These are phyloP conservation scores for Citrus australasica DNA, from an alignment of 345 rosid species.

Conservation along the genomic window DNA sequence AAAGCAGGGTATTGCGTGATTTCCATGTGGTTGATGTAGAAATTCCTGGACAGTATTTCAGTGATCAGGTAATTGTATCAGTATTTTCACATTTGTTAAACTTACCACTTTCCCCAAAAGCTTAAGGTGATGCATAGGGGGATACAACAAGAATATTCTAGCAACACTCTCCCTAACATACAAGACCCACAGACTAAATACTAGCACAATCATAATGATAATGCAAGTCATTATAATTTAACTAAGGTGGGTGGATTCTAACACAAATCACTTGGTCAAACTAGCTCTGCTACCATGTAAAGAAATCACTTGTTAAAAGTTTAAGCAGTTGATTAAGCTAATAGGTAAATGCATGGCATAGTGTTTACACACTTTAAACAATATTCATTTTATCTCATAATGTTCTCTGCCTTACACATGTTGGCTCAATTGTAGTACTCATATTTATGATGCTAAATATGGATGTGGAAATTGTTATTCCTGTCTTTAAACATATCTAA, in stretches of 20 bases:
- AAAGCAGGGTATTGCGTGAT: constrained; percentile 88
- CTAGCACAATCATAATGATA: neutral
- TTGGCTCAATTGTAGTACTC: neutral
- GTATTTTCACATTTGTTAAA: neutral
- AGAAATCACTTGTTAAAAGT: neutral
- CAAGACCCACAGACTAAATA: neutral
- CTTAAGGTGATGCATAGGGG: neutral
- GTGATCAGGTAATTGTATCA: constrained; percentile 63
- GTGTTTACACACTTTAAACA: neutral
- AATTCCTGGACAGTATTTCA: constrained; percentile 98
- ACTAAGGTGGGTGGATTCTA: neutral
- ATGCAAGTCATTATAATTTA: neutral
- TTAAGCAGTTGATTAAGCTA: neutral
- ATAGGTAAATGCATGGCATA: neutral
- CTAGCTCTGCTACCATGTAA: neutral
- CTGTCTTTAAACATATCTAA: neutral
- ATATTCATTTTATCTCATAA: neutral
- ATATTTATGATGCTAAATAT: neutral
- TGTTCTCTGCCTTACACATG: neutral
- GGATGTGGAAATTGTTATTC: neutral
- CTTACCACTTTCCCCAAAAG: neutral
- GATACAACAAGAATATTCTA: neutral
- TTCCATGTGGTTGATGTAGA: constrained; percentile 97
- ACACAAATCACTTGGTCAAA: neutral
- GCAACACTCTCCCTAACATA: neutral